A percentile compares a stretch with the other conserved stretches of the same genome.
Conservation (phyloP, 192 early-diverging fungal genomes). For the Coemansia sp. region DNA sequence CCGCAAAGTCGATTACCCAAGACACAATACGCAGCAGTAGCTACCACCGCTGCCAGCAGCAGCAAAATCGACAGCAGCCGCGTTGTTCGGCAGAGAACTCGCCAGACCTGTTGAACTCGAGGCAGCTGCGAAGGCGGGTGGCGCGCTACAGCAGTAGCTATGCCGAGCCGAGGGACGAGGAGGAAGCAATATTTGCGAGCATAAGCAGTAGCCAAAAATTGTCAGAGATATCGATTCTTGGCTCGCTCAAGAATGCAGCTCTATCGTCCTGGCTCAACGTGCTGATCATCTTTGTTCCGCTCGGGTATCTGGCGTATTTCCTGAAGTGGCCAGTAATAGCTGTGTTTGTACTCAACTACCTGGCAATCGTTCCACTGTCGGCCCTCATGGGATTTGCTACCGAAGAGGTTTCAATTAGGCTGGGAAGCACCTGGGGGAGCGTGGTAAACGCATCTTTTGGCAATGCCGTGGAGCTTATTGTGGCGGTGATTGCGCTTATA, state of each 20-base stretch:
- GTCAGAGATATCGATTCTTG: constrained; percentile 12
- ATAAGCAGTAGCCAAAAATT: background rate
- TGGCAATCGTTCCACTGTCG: constrained; percentile 86
- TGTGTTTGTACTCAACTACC: constrained; percentile 80
- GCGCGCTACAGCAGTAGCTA: constrained; percentile 29
- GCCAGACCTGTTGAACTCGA: constrained; percentile 46
- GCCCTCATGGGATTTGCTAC: constrained; percentile 86
- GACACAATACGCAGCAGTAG: background rate
- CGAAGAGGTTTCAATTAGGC: constrained; percentile 73
- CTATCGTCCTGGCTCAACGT: constrained; percentile 66
- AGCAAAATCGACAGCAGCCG: background rate
- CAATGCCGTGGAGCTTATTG: constrained; percentile 65
- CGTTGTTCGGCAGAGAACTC: constrained; percentile 15
- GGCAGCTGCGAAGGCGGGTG: constrained; percentile 40
- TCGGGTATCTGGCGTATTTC: constrained; percentile 68
- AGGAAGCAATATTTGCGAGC: constrained; percentile 1
- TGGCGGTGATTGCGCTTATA: constrained; percentile 60
- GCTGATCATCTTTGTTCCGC: constrained; percentile 72
- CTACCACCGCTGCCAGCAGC: constrained; percentile 3
- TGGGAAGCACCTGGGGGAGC: constrained; percentile 66
- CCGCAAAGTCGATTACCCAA: constrained; percentile 16
- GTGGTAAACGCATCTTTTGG: constrained; percentile 73
- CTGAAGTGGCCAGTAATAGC: constrained; percentile 65
- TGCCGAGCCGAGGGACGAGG: background rate
- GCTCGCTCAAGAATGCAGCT: constrained; percentile 35